A percentile compares a stretch with the other conserved stretches of the same genome.
These are phyloP conservation scores for Acacia confusa DNA, from an alignment of 306 rosid species.

Conservation along the genomic window DNA sequence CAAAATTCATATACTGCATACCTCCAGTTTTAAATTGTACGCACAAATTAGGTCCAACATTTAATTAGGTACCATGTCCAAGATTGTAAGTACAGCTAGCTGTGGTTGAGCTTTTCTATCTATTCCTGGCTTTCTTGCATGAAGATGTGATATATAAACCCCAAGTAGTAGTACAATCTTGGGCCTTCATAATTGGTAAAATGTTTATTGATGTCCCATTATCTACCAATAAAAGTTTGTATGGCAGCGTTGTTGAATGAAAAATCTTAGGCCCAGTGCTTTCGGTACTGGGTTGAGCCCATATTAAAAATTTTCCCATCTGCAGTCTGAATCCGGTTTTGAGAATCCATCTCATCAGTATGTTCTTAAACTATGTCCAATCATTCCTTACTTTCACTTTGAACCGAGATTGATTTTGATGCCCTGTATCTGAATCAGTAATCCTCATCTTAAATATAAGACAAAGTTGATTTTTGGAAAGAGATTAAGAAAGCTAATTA, in stretches of 20 bases:
- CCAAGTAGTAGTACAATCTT: not conserved
- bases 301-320: not conserved
- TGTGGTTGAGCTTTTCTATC: not conserved
- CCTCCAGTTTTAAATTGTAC: no score
- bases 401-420: not conserved
- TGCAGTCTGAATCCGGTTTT: not conserved
- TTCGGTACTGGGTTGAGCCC: not conserved
- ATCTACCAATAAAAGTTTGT: not conserved
- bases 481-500: no score
- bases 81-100: not conserved
- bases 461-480: no score
- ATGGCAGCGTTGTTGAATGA: not conserved
- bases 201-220: not conserved
- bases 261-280: not conserved
- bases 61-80: not conserved
- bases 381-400: not conserved
- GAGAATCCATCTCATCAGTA: not conserved
- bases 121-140: not conserved
- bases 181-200: not conserved
- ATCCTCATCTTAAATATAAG: no score
- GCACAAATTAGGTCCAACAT: no score
- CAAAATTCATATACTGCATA: not conserved
- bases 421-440: not conserved
- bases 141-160: not conserved
- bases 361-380: not conserved